Evolutionary conservation across 2,329 filamentous ascomycete species (phyloP).

Genomic region (Epichloe sp.): DNA sequence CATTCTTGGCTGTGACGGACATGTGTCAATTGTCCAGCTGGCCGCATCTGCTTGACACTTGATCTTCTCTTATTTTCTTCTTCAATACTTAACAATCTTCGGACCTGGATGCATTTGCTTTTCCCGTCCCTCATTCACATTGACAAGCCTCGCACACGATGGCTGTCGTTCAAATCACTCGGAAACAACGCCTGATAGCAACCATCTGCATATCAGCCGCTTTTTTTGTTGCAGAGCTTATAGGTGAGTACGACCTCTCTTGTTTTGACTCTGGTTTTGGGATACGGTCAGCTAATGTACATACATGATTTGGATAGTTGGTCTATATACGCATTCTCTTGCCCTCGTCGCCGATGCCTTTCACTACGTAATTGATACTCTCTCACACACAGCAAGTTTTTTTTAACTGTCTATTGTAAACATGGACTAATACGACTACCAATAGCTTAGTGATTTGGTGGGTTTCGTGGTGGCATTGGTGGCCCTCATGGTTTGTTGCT

Average conservation of each 20-base stretch:
- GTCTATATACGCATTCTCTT: conserved; percentile 57
- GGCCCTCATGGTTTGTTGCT: conserved; percentile 42
- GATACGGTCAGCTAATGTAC: not conserved
- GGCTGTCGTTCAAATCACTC: conserved; percentile 12
- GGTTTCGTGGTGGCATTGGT: conserved; percentile 54
- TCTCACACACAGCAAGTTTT: not conserved
- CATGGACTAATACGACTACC: no score
- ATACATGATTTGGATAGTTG: conserved; percentile 28
- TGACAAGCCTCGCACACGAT: conserved; percentile 6
- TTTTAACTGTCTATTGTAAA: not conserved
- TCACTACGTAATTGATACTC: conserved; percentile 44
- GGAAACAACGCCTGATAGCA: conserved; percentile 31
- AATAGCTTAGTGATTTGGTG: conserved; percentile 55
- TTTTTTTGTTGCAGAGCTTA: conserved; percentile 42
- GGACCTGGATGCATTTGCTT: not conserved
- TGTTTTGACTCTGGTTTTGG: not conserved
- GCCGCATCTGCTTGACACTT: not conserved
- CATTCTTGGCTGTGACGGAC: not conserved
- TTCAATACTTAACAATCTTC: not conserved
- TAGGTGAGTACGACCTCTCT: conserved; percentile 19
- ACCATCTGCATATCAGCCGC: conserved; percentile 35
- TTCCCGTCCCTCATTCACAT: not conserved
- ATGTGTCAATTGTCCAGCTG: not conserved
- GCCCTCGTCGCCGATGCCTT: conserved; percentile 67
- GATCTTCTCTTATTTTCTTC: not conserved